Base-by-base conservation (phyloP, 805 yeast genomes). In the Cyberlindnera sargentensis region DNA sequence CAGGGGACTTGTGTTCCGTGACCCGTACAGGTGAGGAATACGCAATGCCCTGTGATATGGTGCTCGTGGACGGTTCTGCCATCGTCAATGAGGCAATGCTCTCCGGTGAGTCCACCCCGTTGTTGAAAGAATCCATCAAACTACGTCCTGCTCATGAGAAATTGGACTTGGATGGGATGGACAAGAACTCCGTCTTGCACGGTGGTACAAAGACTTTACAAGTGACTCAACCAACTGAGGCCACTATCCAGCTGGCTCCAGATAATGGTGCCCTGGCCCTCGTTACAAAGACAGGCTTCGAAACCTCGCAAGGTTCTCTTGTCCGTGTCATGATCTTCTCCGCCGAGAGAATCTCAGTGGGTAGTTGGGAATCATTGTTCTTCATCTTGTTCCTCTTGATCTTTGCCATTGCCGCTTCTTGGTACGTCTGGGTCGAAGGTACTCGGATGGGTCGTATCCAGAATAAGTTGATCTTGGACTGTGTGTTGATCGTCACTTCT, bases 341-440 rank as follows among this genome's bases (percentile, higher is more conserved):
- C 15, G 84, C 95, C 59, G 99, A 93, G 66, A 83, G 96, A 64
- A 93, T 93, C 50, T 86, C 95, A 44, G 97, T 90, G 43, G 98
- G 96, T 43, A 91, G 88, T 66, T 84, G 80, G 61, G 99, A 93
- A 68, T 93, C 98, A 0, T 78, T 93, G 59, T 82, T 84, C 67
- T 93, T 93, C 63, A 90, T 93, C 61, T 72, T 90, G 54, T 93
- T 93, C 69, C 72, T 93, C 63, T 76, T 93, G 54, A 71, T 85
- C 33, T 93, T 93, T 58, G 99, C 99, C 49, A 75, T 93, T 60
- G 87, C 89, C 55, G 99, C 99, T 30, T 83, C 95, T 23, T 84
- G 95, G 88, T 93, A 91, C 60, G 98, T 93, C 42, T 93, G 99
- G 99, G 83, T 85, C 47, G 96, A 91, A 68, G 99, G 99, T 66